These are phyloP conservation scores for Comarum palustre DNA, from an alignment of 306 rosid genomes.

Conservation along the genomic window DNA sequence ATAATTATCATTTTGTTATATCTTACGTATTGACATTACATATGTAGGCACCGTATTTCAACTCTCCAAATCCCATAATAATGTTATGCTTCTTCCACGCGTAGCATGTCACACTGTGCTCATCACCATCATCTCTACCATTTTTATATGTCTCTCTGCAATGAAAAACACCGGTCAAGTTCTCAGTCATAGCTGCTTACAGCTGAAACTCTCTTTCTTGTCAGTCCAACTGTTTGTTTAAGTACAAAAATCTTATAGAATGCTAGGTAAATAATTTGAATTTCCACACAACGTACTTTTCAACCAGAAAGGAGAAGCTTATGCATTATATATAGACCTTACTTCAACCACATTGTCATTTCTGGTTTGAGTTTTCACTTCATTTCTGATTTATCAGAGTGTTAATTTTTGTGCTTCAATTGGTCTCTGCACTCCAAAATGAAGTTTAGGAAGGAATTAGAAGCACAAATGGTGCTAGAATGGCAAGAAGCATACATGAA, in stretches of 20 bases:
- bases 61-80: background rate
- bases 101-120: background rate
- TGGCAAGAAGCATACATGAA: slow-evolving; percentile 79
- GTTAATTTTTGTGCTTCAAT: no score
- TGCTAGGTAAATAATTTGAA: background rate
- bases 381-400: background rate
- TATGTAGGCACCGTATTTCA: no score
- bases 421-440: background rate
- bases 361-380: background rate
- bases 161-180: background rate
- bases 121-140: background rate
- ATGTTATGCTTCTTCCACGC: background rate
- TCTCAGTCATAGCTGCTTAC: background rate
- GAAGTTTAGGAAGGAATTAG: slow-evolving; percentile 75
- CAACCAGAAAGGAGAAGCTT: background rate
- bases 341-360: background rate
- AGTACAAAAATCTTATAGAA: background rate
- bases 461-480: slow-evolving; percentile 65
- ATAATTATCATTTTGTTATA: no score
- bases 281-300: background rate
- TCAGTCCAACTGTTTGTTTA: no score
- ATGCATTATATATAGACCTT: background rate
- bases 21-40: no score
- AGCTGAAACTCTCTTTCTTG: background rate
- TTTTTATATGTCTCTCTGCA: no score